Evolutionary conservation across 1,284 basidiomycete species (phyloP), one percentile per base, ranked within the genome.

Genomic region (Moesziomyces parantarcticus): DNA sequence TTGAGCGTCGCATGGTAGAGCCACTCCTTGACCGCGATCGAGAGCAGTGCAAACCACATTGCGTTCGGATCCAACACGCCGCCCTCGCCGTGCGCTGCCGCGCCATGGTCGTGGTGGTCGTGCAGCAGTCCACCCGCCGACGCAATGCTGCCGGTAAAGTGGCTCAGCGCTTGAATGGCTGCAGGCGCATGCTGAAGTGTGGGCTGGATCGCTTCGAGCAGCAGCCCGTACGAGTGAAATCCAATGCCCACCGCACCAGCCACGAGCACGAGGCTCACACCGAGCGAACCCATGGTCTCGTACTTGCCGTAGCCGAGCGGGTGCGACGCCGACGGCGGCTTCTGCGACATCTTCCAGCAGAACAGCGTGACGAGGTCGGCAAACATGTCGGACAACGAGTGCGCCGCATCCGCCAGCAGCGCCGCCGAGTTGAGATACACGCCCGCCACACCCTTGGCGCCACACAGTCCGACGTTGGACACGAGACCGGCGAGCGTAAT

Each of bases 361-460:
- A 92, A 91, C 20, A 99, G 88, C 2, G 94, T 95, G 48, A 98
- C 93, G 73, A 98, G 89, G 86, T 99, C 97, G 7, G 92, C 92
- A 57, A 95, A 85, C 23, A 95, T 87, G 85, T 96, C 80, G 68
- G 92, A 93, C 44, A 95, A 78, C n/a, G 92, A 93, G 83, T 99
- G 96, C 2, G 92, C 95, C 0, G 96, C 95, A 80, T 99, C 96
- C 3, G 97, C 96, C 10, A 99, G 87, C 50, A 99, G 86, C 1
- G 92, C 90, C 3, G 95, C 94, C 7, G 92, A 94, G 82, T 97
- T 93, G 23, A 82, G 75, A 43, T 72, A 72, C 25, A 77, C 67
- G 1, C 82, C 83, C 0, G 81, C 84, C 11, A 88, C 80, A 25
- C 94, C 95, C 84, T 99, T 99, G 26, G 90, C 87, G 14, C 87